These are phyloP conservation scores for Lippia alba DNA, from an alignment of 305 asterid genomes.

Conservation along the genomic window DNA sequence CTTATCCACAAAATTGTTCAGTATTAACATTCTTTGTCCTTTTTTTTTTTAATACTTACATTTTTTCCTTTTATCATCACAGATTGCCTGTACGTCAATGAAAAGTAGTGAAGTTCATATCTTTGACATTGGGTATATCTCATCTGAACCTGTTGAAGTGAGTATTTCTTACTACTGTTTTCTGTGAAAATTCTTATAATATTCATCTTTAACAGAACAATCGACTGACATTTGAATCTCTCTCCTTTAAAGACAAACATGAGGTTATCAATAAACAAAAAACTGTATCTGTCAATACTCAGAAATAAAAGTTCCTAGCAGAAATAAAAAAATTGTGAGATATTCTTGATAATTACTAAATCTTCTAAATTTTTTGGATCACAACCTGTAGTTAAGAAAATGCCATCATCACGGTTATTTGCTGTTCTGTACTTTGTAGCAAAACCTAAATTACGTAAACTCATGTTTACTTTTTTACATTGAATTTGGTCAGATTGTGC, in stretches of 20 bases:
- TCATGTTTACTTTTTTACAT: not conserved
- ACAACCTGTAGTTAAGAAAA: not conserved
- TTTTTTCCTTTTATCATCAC: constrained; percentile 30
- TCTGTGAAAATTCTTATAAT: constrained; percentile 12
- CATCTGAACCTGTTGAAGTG: constrained; percentile 85
- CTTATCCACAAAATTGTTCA: constrained; percentile 13
- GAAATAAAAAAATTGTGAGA: constrained; percentile 5
- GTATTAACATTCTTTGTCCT: not conserved
- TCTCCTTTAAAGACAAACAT: constrained; percentile 5
- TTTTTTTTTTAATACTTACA: constrained; percentile 20
- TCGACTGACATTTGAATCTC: not conserved
- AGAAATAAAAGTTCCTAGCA: not conserved
- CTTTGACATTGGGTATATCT: constrained; percentile 81
- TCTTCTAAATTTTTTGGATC: not conserved
- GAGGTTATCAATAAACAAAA: not conserved
- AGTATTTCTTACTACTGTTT: constrained; percentile 41
- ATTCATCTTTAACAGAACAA: constrained; percentile 20
- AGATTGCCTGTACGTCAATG: constrained; percentile 88
- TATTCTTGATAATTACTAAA: not conserved
- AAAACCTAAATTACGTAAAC: not conserved
- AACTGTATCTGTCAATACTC: too few relatives aligned
- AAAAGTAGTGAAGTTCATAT: constrained; percentile 67
- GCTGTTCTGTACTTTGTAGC: not conserved
- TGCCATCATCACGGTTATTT: not conserved
- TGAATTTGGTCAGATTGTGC: constrained; percentile 8